Base-by-base conservation (phyloP, 2,329 filamentous ascomycete genomes). In the Hymenoscyphus scutula region DNA sequence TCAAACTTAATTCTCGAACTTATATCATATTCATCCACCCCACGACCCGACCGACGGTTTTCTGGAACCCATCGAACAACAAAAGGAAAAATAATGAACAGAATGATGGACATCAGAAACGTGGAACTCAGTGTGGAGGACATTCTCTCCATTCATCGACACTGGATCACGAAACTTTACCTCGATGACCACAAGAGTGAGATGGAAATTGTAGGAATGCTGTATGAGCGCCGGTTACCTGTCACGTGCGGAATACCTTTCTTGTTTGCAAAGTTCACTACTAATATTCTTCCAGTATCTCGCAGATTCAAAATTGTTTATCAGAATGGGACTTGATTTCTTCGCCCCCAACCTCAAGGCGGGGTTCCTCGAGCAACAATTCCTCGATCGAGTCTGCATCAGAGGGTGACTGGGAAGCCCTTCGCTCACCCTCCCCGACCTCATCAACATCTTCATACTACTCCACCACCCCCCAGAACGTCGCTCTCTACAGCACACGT, bases 111-210 rank as follows among this genome's bases (percentile, higher is more conserved):
- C 10, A 29, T 67, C 25, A 56, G 63, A 54, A 58, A 56, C 29
- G 17, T 66, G 8, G 67, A 70, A 19, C 65, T 69, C 5, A 68
- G 67, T 0, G 37, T 66, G 17, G 68, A 70, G 53, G 68, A 71
- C 29, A 60, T 70, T 6, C 60, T 71, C 11, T 62, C 59, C 23
- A 30, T 65, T 4, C 68, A 70, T 59, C 64, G 67, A 17, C 27
- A 58, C 11, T 68, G 65, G 64, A 65, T 70, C 34, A 68, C 65
- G 2, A 59, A 64, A 27, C 59, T 69, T 2, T 71, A 70, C 53
- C 32, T 67, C 25, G 57, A 69, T 29, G 65, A 68, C 1, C 58
- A 57, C 15, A 70, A 68, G 51, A 65, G 63, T 17, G 65, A 63
- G 53, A 53, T 41, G 19, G 67, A 71, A 37, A 71, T 71, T 15